Conservation (phyloP, 2,329 filamentous ascomycete species). For the Xylaria sp. region DNA sequence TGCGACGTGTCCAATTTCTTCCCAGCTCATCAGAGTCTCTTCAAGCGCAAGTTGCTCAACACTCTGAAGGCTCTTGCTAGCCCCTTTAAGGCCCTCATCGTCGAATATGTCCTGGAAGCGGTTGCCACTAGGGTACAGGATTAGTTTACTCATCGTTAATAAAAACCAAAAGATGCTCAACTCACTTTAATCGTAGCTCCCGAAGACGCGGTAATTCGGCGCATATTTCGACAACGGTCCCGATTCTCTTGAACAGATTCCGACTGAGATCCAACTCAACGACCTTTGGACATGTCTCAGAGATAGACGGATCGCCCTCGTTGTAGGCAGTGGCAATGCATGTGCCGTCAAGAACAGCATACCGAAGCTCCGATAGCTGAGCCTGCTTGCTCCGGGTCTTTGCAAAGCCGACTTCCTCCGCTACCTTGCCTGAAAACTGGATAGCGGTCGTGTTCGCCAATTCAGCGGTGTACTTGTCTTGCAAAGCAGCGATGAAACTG, state of each 20-base stretch:
- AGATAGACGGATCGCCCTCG: constrained; percentile 55
- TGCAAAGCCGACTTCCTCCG: constrained; percentile 94
- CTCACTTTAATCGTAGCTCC: constrained; percentile 77
- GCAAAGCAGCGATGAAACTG: constrained; percentile 82
- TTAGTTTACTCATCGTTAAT: constrained; percentile 23
- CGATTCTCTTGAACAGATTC: constrained; percentile 78
- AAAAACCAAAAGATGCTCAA: background rate
- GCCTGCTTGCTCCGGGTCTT: constrained; percentile 87
- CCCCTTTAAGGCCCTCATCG: constrained; percentile 52
- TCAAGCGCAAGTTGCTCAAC: constrained; percentile 73
- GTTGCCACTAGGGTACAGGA: constrained; percentile 70
- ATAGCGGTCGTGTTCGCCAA: constrained; percentile 63
- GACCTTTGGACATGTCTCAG: constrained; percentile 71
- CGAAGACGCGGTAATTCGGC: constrained; percentile 73
- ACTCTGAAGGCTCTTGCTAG: constrained; percentile 58
- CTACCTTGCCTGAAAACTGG: constrained; percentile 80
- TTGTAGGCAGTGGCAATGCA: constrained; percentile 62
- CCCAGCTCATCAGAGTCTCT: constrained; percentile 74
- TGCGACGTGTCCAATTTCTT: constrained; percentile 67
- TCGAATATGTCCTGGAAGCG: constrained; percentile 67
- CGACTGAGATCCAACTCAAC: constrained; percentile 85
- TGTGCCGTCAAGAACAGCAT: constrained; percentile 84
- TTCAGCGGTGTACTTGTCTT: constrained; percentile 83
- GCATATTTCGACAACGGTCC: constrained; percentile 77
- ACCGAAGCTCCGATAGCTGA: constrained; percentile 78